These are phyloP conservation scores for Yarrowia porcina DNA, from an alignment of 805 yeast genomes.

Conservation along the genomic window DNA sequence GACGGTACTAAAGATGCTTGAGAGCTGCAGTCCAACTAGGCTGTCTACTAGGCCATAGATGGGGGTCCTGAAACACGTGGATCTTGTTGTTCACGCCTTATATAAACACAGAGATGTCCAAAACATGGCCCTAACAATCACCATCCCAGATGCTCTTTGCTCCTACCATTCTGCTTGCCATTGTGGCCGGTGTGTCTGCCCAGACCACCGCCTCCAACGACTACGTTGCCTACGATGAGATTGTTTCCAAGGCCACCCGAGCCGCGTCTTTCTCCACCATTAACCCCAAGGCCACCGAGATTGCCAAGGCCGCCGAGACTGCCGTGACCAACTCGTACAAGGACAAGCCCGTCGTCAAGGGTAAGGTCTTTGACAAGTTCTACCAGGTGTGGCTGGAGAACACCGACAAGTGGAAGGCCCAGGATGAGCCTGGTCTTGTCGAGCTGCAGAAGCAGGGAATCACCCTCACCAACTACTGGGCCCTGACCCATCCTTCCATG, in stretches of 20 bases:
- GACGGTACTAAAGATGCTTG: not conserved
- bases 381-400: slow-evolving; percentile 50
- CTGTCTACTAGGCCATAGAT: not conserved
- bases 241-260: slow-evolving; percentile 7
- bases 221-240: slow-evolving; percentile 2
- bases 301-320: slow-evolving; percentile 37
- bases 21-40: not conserved
- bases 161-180: not conserved
- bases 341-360: slow-evolving; percentile 41
- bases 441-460: slow-evolving; percentile 47
- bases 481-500: slow-evolving; percentile 52
- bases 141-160: not conserved
- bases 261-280: slow-evolving; percentile 18
- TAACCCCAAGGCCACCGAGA: slow-evolving; percentile 39
- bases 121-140: not conserved
- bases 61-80: slow-evolving; percentile 9
- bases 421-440: slow-evolving; percentile 44
- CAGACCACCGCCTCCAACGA: slow-evolving; percentile 26
- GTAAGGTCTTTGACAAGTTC: slow-evolving; percentile 44
- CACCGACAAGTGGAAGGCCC: slow-evolving; percentile 51
- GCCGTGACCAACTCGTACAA: slow-evolving; percentile 36
- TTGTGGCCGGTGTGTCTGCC: slow-evolving; percentile 9
- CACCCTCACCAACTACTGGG: slow-evolving; percentile 50
- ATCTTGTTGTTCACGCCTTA: not conserved
- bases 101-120: not conserved